Evolutionary conservation across 441 rosid species (phyloP), one percentile per base, ranked within the genome.

Genomic region (Kokia cookei): DNA sequence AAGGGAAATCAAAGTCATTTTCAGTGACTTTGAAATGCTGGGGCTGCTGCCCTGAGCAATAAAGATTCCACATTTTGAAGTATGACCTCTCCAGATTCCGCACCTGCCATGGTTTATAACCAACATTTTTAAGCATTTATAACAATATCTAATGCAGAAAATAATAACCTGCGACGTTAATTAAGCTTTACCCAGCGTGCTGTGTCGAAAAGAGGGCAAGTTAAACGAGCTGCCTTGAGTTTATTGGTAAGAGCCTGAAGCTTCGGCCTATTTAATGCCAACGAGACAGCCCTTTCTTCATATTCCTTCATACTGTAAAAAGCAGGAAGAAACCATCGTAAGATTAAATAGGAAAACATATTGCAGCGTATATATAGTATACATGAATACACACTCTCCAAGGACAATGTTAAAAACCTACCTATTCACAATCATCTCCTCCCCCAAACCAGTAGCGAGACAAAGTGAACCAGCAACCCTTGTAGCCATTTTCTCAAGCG

Each of bases 401-500:
- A 15, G 11, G n/a, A 13, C 8, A 37, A 32, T 7, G 7, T 43
- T 10, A 17, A 35, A 40, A 7, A 53, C 77, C 47, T 70, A 96
- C 99, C 93, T 89, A 77, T 79, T 89, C 58, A 94, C 98, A 80
- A 96, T 92, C 99, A 94, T 94, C 82, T 94, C 99, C 7, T 92
- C 98, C 59, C 98, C 99, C 11, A 96, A 85, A 40, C 99, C 99
- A 76, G 98, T 94, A 73, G 99, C 97, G 55, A 89, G 88, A 78
- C 98, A 96, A 55, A 96, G 88, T 43, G 99, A 96, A 72, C 99
- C 99, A 79, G 99, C 98, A 72, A 96, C 99, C 78, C 99, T 84
- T 10, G 99, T 92, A 59, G 98, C 99, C 99, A 96, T 96, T 84
- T 94, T 96, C 83, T 96, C 96, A n/a, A 92, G 97, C 5, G 99